Percentiles rank a stretch among this genome's conserved stretches.
phyloP scores from a whole-genome alignment of 768 basidiomycete genomes.

The Gymnopilus junonius region DNA sequence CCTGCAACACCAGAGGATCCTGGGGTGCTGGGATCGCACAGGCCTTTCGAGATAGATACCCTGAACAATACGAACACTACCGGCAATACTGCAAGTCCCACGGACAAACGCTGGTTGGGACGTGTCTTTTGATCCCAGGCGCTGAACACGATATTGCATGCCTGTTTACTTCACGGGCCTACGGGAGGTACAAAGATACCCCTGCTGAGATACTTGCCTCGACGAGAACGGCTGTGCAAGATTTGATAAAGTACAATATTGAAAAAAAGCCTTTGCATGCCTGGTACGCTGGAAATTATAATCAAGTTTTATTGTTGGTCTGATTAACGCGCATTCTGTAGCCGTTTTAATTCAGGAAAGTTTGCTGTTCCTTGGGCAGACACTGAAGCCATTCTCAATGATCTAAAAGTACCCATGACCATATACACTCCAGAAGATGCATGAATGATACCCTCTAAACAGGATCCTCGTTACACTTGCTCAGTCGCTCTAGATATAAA shows the following conservation, averaged over 20 bases:
- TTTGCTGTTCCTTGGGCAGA: conserved; percentile 46
- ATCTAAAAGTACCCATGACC: conserved; percentile 35
- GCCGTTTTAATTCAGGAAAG: conserved; percentile 48
- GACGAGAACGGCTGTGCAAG: conserved; percentile 36
- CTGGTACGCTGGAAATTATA: conserved; percentile 34
- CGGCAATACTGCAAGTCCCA: conserved; percentile 34
- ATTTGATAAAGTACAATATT: conserved; percentile 39
- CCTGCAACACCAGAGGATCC: conserved; percentile 44
- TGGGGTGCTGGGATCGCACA: conserved; percentile 46
- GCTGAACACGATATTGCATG: conserved; percentile 42
- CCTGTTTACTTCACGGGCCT: conserved; percentile 44
- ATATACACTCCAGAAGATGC: conserved; percentile 32
- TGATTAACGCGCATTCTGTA: conserved; percentile 12
- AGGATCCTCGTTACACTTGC: not conserved
- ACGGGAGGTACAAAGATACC: conserved; percentile 42
- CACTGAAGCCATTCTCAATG: conserved; percentile 38
- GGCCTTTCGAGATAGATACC: conserved; percentile 38
- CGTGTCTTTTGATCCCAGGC: conserved; percentile 41
- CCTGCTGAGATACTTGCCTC: conserved; percentile 40
- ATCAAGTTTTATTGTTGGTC: not conserved
- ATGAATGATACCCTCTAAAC: not conserved
- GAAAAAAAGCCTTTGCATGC: conserved; percentile 38
- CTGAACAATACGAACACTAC: conserved; percentile 38
- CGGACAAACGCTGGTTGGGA: conserved; percentile 37
- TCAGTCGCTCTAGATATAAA: not conserved